phyloP scores from a whole-genome alignment of 768 basidiomycete species.

The Leccinum rimulosum region DNA sequence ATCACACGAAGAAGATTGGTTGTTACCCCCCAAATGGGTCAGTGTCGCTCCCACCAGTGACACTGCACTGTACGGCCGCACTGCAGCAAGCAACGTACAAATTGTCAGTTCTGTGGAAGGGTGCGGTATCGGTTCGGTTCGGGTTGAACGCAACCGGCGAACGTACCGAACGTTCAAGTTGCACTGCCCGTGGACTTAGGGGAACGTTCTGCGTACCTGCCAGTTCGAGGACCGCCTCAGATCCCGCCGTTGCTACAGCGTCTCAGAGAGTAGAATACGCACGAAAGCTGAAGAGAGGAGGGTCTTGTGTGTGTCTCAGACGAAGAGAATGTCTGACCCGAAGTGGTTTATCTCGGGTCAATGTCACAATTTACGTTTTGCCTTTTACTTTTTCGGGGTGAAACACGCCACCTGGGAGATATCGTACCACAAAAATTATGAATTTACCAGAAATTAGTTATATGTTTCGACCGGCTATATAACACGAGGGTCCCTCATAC shows the following conservation, averaged over 20 bases:
- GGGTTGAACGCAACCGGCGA: background rate
- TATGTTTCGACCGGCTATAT: slow-evolving; percentile 19
- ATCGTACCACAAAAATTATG: slow-evolving; percentile 29
- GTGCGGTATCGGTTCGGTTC: background rate
- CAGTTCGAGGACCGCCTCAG: background rate
- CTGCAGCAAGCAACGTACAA: background rate
- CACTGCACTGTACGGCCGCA: background rate
- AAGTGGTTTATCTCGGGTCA: background rate
- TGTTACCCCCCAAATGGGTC: background rate
- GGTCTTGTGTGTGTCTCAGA: slow-evolving; percentile 6
- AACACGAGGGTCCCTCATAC: slow-evolving; percentile 8
- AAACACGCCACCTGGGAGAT: slow-evolving; percentile 26
- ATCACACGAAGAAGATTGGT: background rate
- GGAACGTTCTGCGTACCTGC: background rate
- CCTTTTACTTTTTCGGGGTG: slow-evolving; percentile 9
- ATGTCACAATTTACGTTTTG: background rate
- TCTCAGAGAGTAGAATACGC: background rate
- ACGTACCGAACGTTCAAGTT: slow-evolving; percentile 1
- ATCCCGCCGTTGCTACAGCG: background rate
- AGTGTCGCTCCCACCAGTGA: background rate
- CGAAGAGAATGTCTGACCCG: background rate
- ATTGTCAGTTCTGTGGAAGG: background rate
- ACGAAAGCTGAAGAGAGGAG: background rate
- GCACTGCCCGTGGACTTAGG: background rate
- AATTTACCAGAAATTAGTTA: slow-evolving; percentile 24